Evolutionary conservation across 192 early-diverging fungal species (phyloP), one percentile per base, ranked within the genome.

Genomic region (Coemansia sp.): DNA sequence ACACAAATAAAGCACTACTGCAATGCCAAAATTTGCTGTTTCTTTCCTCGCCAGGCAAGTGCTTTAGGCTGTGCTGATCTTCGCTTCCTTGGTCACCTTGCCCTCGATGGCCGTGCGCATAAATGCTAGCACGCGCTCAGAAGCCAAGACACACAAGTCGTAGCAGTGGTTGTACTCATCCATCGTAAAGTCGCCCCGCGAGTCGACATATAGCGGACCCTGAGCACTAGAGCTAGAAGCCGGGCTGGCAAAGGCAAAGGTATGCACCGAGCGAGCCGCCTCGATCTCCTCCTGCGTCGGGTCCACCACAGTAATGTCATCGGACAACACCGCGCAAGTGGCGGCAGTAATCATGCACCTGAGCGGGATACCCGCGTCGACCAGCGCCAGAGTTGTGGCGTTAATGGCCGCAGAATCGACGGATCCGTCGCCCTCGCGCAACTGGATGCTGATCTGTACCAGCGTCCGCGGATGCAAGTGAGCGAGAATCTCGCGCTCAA

Each of bases 331-430:
- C 29, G 89, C 87, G 59, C 90, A 94, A 0, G 90, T 86, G 0
- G 93, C 89, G 4, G 90, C 82, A 6, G 87, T 89, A 0, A 89
- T 74, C 45, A 93, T 86, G 9, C 83, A 71, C 43, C 84, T 90
- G 60, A 98, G 71, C 8, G 95, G 90, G 12, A 98, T 85, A 15
- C 93, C 96, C 9, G 96, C 94, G 73, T 99, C 94, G 46, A 98
- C 65, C 24, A 99, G 85, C 2, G 95, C 94, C 66, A 98, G 53
- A 2, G 89, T 82, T 0, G 89, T 84, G 3, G 95, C 94, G 73
- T 98, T 98, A 41, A 97, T 87, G 4, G 91, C 89, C 6, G 90
- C 84, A 10, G 95, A 67, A 29, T 77, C 79, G 66, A 95, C 93
- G 22, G 86, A 86, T 64, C 97, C 97, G 73, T 97, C 96, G 62